Evolutionary conservation across 495 filamentous ascomycete species (phyloP).

Genomic region (Glutinoglossum americanum): DNA sequence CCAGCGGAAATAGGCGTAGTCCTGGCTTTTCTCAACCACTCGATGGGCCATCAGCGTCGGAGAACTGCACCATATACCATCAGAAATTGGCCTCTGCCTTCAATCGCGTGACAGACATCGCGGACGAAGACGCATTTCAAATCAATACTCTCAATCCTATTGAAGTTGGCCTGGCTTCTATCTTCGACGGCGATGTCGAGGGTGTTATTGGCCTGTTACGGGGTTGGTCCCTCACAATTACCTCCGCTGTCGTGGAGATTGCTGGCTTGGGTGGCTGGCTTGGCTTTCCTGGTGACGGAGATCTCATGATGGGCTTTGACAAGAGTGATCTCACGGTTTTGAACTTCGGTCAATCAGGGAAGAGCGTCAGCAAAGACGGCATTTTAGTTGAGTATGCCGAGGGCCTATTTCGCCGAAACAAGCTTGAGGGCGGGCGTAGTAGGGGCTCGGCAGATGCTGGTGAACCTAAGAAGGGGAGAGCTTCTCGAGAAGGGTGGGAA

Average conservation of each 20-base stretch:
- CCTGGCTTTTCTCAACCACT: background rate
- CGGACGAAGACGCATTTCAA: slow-evolving; percentile 30
- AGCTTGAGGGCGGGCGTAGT: background rate
- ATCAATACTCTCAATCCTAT: slow-evolving; percentile 48
- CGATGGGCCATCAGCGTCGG: slow-evolving; percentile 15
- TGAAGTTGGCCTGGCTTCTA: slow-evolving; percentile 58
- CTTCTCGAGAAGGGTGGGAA: slow-evolving; percentile 53
- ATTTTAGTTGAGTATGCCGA: slow-evolving; percentile 52
- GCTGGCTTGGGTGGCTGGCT: slow-evolving; percentile 59
- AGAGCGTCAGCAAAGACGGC: slow-evolving; percentile 34
- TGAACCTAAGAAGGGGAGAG: background rate
- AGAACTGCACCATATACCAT: slow-evolving; percentile 22
- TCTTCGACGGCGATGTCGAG: slow-evolving; percentile 57
- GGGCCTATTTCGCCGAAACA: slow-evolving; percentile 23
- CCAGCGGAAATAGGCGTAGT: slow-evolving; percentile 7
- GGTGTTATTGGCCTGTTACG: slow-evolving; percentile 50
- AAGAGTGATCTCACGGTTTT: slow-evolving; percentile 42
- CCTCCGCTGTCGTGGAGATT: slow-evolving; percentile 58
- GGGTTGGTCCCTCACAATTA: slow-evolving; percentile 55
- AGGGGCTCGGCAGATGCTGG: background rate
- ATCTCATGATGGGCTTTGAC: slow-evolving; percentile 24
- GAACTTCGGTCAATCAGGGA: slow-evolving; percentile 24
- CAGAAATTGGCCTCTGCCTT: slow-evolving; percentile 30
- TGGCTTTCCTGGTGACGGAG: slow-evolving; percentile 22
- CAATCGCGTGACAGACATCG: slow-evolving; percentile 23